These are phyloP conservation scores for Penicillium mononematosum DNA, from an alignment of 495 filamentous ascomycete species.

Conservation along the genomic window DNA sequence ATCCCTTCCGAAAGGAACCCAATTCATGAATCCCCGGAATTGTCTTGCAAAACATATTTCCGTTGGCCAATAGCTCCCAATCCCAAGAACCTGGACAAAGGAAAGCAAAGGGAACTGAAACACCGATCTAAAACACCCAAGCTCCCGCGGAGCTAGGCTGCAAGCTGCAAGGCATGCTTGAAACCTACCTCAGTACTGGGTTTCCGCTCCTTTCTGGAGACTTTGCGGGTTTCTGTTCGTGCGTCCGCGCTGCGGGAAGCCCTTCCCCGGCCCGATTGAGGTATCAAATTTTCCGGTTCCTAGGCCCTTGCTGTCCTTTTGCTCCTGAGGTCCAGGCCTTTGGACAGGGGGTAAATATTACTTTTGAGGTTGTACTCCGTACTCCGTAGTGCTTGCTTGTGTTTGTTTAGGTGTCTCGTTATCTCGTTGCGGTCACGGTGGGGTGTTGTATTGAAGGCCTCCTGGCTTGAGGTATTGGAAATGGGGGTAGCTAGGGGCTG, in stretches of 20 bases:
- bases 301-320: constrained; percentile 3
- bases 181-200: constrained; percentile 29
- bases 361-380: neutral
- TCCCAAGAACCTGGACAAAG: constrained; percentile 6
- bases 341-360: neutral
- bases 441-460: neutral
- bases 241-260: constrained; percentile 21
- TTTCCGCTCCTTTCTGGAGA: constrained; percentile 12
- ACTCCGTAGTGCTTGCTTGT: neutral
- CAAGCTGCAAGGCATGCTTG: constrained; percentile 32
- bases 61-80: constrained; percentile 5
- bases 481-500: constrained; percentile 7
- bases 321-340: neutral
- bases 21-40: neutral
- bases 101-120: constrained; percentile 20
- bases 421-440: constrained; percentile 2
- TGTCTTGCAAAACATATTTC: constrained; percentile 3
- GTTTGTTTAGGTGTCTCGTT: constrained; percentile 1
- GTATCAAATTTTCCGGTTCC: constrained; percentile 7
- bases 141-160: constrained; percentile 13
- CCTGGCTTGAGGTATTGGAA: constrained; percentile 8
- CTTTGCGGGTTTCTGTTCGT: constrained; percentile 8
- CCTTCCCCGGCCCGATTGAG: constrained; percentile 12
- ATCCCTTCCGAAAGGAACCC: constrained; percentile 1
- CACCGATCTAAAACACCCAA: constrained; percentile 11